phyloP scores from a whole-genome alignment of 192 early-diverging fungal genomes.

The Gigaspora rosea region DNA sequence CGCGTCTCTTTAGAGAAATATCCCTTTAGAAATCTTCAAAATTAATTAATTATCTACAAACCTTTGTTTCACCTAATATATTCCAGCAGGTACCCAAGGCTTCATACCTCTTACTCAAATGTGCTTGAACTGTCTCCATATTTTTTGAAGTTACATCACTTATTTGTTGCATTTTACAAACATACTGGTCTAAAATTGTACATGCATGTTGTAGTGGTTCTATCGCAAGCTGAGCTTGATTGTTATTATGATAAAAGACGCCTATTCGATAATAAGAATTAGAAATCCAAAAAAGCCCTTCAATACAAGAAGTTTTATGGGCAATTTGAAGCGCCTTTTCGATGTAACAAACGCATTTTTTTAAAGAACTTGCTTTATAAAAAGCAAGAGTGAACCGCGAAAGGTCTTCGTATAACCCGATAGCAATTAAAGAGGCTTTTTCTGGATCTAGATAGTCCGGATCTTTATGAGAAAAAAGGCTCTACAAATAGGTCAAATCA shows the following conservation, averaged over 20 bases:
- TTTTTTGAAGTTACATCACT: neutral
- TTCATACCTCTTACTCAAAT: slow-evolving; percentile 53
- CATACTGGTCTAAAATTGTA: slow-evolving; percentile 36
- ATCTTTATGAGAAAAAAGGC: neutral
- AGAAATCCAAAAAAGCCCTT: slow-evolving; percentile 55
- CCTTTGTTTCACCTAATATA: slow-evolving; percentile 40
- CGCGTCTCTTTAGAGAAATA: neutral
- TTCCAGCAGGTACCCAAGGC: slow-evolving; percentile 41
- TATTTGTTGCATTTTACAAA: neutral
- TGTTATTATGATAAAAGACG: slow-evolving; percentile 37
- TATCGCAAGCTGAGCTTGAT: slow-evolving; percentile 37
- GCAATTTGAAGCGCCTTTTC: slow-evolving; percentile 37
- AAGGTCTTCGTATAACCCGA: slow-evolving; percentile 38
- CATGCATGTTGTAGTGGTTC: slow-evolving; percentile 45
- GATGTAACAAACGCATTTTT: slow-evolving; percentile 22
- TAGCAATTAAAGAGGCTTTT: slow-evolving; percentile 26
- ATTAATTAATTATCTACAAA: neutral
- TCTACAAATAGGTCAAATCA: neutral
- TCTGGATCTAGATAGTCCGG: slow-evolving; percentile 11
- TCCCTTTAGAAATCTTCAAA: neutral
- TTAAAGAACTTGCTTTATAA: slow-evolving; percentile 16
- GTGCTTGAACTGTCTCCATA: slow-evolving; percentile 33
- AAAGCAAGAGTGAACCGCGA: slow-evolving; percentile 33
- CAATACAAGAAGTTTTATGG: slow-evolving; percentile 33
- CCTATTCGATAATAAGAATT: slow-evolving; percentile 56